These are phyloP conservation scores for Exutisphaerella laricina DNA, from an alignment of 2,329 filamentous ascomycete species.

Conservation along the genomic window DNA sequence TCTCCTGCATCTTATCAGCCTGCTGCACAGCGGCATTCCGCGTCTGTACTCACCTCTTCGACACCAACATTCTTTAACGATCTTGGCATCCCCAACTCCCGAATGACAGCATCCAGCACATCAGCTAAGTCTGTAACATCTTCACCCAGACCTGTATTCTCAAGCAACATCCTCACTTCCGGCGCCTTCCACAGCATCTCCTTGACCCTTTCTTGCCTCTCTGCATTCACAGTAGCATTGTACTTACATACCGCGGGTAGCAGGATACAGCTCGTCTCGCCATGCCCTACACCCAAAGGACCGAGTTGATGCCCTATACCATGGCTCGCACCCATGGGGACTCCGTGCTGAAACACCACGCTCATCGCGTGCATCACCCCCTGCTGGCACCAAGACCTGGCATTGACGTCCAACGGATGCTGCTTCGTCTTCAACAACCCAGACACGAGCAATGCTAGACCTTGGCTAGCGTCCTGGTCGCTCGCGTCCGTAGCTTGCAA, in stretches of 20 bases:
- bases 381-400: conserved; percentile 45
- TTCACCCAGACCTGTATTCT: conserved; percentile 19
- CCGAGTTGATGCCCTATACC: conserved; percentile 42
- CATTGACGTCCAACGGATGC: conserved; percentile 36
- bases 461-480: conserved; percentile 36
- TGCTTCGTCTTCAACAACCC: conserved; percentile 39
- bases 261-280: conserved; percentile 55
- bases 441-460: conserved; percentile 40
- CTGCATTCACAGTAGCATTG: conserved; percentile 42
- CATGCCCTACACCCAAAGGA: conserved; percentile 54
- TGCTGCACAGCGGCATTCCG: not conserved
- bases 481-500: conserved; percentile 32
- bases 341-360: conserved; percentile 39
- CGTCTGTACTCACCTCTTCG: conserved; percentile 23
- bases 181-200: conserved; percentile 38
- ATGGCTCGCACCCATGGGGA: conserved; percentile 38
- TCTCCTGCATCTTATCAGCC: conserved; percentile 28
- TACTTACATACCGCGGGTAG: conserved; percentile 53
- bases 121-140: conserved; percentile 45
- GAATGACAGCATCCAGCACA: conserved; percentile 47
- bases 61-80: conserved; percentile 49
- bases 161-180: conserved; percentile 36
- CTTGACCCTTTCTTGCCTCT: conserved; percentile 39
- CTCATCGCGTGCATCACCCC: conserved; percentile 52
- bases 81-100: conserved; percentile 50